phyloP scores from a whole-genome alignment of 176 grass and related monocot genomes.

The Avena sativa region DNA sequence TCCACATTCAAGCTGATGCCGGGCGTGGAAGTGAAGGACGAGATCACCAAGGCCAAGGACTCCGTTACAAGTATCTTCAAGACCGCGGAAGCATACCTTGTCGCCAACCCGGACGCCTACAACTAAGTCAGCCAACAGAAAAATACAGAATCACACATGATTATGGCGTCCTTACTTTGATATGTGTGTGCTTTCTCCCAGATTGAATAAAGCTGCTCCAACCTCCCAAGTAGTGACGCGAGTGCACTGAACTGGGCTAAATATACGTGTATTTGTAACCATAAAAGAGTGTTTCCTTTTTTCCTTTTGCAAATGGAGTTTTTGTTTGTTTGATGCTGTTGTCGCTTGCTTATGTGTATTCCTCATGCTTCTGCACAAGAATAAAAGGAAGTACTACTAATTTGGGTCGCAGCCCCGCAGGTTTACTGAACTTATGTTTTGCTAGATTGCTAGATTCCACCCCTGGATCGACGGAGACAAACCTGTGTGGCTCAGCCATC shows the following conservation, averaged over 20 bases:
- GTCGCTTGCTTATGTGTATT: background rate
- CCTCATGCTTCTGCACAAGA: background rate
- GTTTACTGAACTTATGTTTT: too few species aligned
- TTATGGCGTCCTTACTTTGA: background rate
- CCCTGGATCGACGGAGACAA: too few species aligned
- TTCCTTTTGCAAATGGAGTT: background rate
- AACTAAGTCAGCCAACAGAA: too few species aligned
- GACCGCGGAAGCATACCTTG: conserved; percentile 46
- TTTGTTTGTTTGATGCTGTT: background rate
- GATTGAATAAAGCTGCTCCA: conserved; percentile 23
- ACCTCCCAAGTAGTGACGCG: background rate
- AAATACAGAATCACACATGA: too few species aligned
- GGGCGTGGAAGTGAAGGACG: conserved; percentile 44
- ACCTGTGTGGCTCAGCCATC: too few species aligned
- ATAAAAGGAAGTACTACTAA: too few species aligned
- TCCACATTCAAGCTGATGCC: conserved; percentile 50
- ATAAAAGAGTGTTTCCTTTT: background rate
- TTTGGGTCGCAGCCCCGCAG: too few species aligned
- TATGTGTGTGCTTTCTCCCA: background rate
- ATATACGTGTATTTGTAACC: background rate
- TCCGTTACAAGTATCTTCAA: conserved; percentile 45
- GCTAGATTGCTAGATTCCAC: too few species aligned
- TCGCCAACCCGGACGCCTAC: too few species aligned
- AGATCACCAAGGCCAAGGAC: conserved; percentile 45
- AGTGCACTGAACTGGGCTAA: background rate